Conservation (phyloP, 805 yeast species). For the Starmerella tilneyi region DNA sequence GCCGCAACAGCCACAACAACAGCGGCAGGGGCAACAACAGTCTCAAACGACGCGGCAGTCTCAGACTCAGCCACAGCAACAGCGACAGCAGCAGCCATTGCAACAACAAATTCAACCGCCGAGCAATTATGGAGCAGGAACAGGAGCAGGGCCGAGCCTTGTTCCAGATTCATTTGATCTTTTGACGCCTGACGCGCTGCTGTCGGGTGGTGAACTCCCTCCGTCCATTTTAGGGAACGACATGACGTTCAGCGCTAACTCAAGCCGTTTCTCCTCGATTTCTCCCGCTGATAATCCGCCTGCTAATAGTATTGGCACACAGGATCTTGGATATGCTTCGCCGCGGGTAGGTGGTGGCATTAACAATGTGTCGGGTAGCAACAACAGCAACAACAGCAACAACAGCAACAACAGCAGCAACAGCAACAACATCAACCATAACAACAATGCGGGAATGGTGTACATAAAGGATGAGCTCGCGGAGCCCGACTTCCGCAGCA, state of each 20-base stretch:
- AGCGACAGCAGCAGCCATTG: neutral
- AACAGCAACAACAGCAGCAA: neutral
- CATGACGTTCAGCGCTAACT: conserved; percentile 5
- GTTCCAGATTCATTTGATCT: neutral
- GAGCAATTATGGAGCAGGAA: too few relatives aligned
- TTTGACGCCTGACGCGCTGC: conserved; percentile 1
- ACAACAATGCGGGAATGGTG: conserved; percentile 1
- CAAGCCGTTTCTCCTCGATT: conserved; percentile 4
- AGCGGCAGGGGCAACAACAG: neutral
- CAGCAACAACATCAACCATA: too few relatives aligned
- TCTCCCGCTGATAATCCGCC: conserved; percentile 2
- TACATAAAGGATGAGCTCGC: conserved; percentile 4
- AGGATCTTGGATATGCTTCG: neutral
- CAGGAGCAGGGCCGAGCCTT: neutral
- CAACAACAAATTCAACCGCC: neutral
- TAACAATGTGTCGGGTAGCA: neutral
- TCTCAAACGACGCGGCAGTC: neutral
- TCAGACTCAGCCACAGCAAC: neutral
- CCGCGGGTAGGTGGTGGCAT: neutral
- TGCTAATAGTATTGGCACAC: neutral
- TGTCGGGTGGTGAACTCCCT: conserved; percentile 1
- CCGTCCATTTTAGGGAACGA: neutral
- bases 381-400: too few relatives aligned
- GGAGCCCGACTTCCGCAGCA: conserved; percentile 2
- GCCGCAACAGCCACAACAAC: neutral